phyloP scores from a whole-genome alignment of 768 basidiomycete species.

The Termitomyces heimii region DNA sequence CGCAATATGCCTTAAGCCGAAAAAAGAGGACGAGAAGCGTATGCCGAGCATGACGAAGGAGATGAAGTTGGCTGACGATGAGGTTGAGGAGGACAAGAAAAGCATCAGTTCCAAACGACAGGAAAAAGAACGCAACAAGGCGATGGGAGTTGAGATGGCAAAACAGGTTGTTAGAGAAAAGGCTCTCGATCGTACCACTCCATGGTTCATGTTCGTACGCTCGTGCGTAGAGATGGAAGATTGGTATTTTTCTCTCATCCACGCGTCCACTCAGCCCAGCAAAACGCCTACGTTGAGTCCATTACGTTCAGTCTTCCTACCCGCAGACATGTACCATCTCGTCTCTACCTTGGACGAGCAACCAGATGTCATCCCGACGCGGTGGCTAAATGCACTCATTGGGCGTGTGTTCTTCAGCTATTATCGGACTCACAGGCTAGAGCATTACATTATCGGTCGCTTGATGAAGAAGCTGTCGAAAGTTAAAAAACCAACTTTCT shows the following conservation, averaged over 20 bases:
- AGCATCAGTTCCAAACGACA: conserved; percentile 21
- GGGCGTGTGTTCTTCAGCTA: conserved; percentile 91
- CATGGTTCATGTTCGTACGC: conserved; percentile 93
- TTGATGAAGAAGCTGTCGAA: conserved; percentile 93
- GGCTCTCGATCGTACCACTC: conserved; percentile 45
- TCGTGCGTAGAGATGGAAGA: conserved; percentile 94
- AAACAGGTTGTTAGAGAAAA: conserved; percentile 44
- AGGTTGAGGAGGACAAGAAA: conserved; percentile 25
- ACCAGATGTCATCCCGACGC: conserved; percentile 94
- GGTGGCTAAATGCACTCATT: conserved; percentile 94
- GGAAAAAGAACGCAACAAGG: conserved; percentile 31
- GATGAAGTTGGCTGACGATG: conserved; percentile 35
- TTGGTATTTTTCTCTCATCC: conserved; percentile 83
- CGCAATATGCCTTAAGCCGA: conserved; percentile 73
- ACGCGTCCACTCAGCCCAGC: conserved; percentile 61
- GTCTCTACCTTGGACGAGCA: conserved; percentile 85
- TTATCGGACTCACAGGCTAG: conserved; percentile 79
- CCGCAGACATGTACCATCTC: conserved; percentile 76
- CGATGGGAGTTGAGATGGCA: conserved; percentile 31
- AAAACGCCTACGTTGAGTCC: conserved; percentile 58
- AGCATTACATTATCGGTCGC: conserved; percentile 78
- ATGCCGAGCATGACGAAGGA: conserved; percentile 50
- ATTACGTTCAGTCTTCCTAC: conserved; percentile 59
- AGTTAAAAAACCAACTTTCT: conserved; percentile 83
- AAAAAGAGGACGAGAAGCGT: conserved; percentile 26